Evolutionary conservation across 2,329 filamentous ascomycete species (phyloP).

Genomic region (Apiospora aurea): DNA sequence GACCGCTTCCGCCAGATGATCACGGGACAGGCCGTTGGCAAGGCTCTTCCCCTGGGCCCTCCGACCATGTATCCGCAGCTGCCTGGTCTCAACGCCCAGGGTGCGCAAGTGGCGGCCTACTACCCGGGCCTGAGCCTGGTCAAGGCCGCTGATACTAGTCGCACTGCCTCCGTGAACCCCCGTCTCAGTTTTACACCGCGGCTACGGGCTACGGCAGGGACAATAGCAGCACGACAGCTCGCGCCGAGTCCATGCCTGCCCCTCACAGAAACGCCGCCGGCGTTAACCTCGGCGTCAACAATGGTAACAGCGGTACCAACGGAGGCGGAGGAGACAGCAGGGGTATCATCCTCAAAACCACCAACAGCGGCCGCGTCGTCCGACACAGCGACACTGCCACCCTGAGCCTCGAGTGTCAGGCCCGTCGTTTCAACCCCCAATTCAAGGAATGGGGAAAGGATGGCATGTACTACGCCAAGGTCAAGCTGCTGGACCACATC

Average conservation of each 20-base stretch:
- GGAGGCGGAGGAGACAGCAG: too few relatives aligned
- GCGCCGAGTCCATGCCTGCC: neutral
- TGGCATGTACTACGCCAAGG: constrained; percentile 32
- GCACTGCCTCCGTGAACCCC: constrained; percentile 1
- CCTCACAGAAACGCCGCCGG: neutral
- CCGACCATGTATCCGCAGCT: neutral
- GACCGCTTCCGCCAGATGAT: constrained; percentile 38
- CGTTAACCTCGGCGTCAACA: neutral
- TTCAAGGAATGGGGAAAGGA: constrained; percentile 32
- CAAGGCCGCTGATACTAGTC: neutral
- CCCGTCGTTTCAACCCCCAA: constrained; percentile 38
- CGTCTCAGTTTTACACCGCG: neutral
- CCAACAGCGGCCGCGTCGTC: neutral
- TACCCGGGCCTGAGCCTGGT: neutral
- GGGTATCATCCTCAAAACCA: neutral
- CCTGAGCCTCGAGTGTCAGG: constrained; percentile 37
- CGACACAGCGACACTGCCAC: constrained; percentile 8
- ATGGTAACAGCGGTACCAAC: neutral
- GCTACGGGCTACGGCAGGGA: neutral
- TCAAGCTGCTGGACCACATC: constrained; percentile 31
- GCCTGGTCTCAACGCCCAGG: neutral
- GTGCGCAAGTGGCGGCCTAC: neutral
- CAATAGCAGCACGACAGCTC: neutral
- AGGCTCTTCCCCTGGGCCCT: neutral
- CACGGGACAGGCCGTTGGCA: neutral